These are phyloP conservation scores for Eimeria sp. DNA, from an alignment of 169 alveolate genomes.

Conservation along the genomic window DNA sequence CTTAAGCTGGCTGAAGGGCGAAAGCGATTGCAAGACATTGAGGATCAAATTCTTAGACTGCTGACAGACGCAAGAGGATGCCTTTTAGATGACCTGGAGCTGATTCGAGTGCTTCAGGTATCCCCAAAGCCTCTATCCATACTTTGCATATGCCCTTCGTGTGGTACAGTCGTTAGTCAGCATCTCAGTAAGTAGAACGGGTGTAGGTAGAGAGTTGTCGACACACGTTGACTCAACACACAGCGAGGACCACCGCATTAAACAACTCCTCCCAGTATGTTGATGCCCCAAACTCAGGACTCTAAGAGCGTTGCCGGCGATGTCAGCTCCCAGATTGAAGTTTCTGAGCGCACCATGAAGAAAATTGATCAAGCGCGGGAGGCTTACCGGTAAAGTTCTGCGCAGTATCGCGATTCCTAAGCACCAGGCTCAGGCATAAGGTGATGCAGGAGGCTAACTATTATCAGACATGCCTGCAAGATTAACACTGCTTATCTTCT, in stretches of 20 bases:
- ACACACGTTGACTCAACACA: constrained; percentile 82
- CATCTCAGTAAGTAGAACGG: constrained; percentile 88
- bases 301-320: constrained; percentile 88
- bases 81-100: constrained; percentile 95
- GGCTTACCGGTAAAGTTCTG: constrained; percentile 87
- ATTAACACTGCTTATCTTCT: not conserved
- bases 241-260: not conserved
- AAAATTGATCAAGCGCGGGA: constrained; percentile 93
- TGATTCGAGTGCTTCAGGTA: constrained; percentile 93
- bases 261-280: not conserved
- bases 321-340: constrained; percentile 82
- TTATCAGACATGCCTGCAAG: not conserved
- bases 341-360: constrained; percentile 89
- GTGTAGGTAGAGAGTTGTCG: constrained; percentile 94
- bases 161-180: constrained; percentile 90
- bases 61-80: constrained; percentile 95
- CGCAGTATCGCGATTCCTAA: not conserved
- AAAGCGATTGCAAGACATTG: constrained; percentile 94
- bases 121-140: constrained; percentile 83
- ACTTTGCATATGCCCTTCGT: constrained; percentile 94
- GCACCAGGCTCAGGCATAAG: not conserved
- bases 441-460: not conserved
- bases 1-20: constrained; percentile 95
- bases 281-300: constrained; percentile 80
- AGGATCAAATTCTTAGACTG: constrained; percentile 95